These are phyloP conservation scores for Septoria linicola DNA, from an alignment of 2,329 filamentous ascomycete species.

Conservation along the genomic window DNA sequence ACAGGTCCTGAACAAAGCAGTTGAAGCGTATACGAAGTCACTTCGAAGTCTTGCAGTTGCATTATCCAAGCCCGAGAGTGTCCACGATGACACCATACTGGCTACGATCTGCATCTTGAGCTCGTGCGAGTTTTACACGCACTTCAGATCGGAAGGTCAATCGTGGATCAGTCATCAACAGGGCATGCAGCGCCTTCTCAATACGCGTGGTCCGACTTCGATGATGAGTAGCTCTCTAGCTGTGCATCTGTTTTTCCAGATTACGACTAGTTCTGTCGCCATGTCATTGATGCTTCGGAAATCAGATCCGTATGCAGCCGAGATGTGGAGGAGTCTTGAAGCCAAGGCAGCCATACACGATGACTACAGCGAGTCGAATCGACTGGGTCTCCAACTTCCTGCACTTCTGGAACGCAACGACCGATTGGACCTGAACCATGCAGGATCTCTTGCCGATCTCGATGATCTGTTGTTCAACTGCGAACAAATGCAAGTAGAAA, in stretches of 20 bases:
- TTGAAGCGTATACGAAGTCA: slow-evolving; percentile 27
- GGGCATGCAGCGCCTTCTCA: slow-evolving; percentile 29
- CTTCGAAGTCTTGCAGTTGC: slow-evolving; percentile 22
- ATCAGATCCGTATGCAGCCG: slow-evolving; percentile 24
- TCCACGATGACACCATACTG: slow-evolving; percentile 29
- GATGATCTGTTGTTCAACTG: slow-evolving; percentile 24
- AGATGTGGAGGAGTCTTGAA: slow-evolving; percentile 25
- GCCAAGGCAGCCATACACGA: not conserved
- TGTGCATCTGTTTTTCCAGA: slow-evolving; percentile 30
- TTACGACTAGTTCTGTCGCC: slow-evolving; percentile 25
- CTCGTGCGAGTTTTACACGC: slow-evolving; percentile 31
- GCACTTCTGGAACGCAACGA: slow-evolving; percentile 29
- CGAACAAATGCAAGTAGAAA: slow-evolving; percentile 20
- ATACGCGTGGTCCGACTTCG: slow-evolving; percentile 28
- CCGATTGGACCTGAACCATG: slow-evolving; percentile 14
- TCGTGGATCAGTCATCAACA: slow-evolving; percentile 31
- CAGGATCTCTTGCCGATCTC: slow-evolving; percentile 9
- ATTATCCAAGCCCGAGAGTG: slow-evolving; percentile 18
- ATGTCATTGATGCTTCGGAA: slow-evolving; percentile 31
- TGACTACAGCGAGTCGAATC: slow-evolving; percentile 17
- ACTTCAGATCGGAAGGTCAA: slow-evolving; percentile 27
- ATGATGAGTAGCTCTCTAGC: slow-evolving; percentile 26
- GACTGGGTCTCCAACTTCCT: slow-evolving; percentile 23
- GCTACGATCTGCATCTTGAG: slow-evolving; percentile 30
- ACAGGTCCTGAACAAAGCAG: slow-evolving; percentile 25